These are phyloP conservation scores for Sutorius eximius DNA, from an alignment of 1,284 basidiomycete species.

Conservation along the genomic window DNA sequence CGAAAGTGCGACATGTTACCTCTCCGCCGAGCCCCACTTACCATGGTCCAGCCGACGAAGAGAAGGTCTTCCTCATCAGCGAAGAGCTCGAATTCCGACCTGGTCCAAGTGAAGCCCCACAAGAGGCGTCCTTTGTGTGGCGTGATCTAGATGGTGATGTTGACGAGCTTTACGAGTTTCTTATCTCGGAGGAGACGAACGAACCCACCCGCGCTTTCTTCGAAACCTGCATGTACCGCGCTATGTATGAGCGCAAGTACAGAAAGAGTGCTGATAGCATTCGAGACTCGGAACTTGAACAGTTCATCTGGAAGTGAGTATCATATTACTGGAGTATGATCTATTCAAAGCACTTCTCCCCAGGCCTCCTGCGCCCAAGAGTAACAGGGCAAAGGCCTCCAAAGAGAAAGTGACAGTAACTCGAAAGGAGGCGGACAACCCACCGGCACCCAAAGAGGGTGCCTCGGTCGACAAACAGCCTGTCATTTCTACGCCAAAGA, in stretches of 20 bases:
- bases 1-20: conserved; percentile 67
- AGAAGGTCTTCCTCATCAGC: conserved; percentile 89
- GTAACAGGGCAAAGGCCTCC: conserved; percentile 23
- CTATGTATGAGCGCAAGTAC: conserved; percentile 93
- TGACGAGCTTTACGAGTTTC: conserved; percentile 82
- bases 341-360: conserved; percentile 28
- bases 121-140: conserved; percentile 86
- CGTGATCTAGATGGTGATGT: conserved; percentile 83
- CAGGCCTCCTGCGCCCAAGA: conserved; percentile 40
- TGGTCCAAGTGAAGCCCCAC: conserved; percentile 70
- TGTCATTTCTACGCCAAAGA: conserved; percentile 14
- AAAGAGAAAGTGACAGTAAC: conserved; percentile 21
- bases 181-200: conserved; percentile 72
- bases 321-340: background rate
- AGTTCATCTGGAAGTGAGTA: conserved; percentile 77
- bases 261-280: conserved; percentile 69
- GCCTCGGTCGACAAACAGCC: conserved; percentile 9
- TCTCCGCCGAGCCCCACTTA: conserved; percentile 5
- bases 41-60: conserved; percentile 72
- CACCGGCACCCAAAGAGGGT: conserved; percentile 1
- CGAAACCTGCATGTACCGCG: conserved; percentile 91
- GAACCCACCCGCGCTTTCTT: conserved; percentile 85
- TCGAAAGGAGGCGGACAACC: conserved; percentile 17
- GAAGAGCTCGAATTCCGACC: conserved; percentile 84
- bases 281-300: conserved; percentile 66